Evolutionary conservation across 2,329 filamentous ascomycete species (phyloP).

Genomic region (Alternaria incomplexa): DNA sequence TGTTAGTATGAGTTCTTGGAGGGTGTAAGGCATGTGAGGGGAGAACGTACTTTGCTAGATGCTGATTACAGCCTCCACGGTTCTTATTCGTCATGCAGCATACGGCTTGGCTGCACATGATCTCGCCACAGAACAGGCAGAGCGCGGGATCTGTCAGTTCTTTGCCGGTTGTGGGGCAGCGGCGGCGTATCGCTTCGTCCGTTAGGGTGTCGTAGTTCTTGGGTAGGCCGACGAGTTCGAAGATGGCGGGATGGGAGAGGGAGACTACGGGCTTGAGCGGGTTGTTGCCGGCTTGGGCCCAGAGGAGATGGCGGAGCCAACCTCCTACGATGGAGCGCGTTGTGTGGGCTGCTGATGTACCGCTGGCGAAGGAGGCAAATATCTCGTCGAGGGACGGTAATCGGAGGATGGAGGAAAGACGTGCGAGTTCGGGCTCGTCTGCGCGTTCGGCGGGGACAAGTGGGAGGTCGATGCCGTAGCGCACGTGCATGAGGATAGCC

Average conservation of each 20-base stretch:
- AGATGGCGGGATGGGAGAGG: slow-evolving; percentile 85
- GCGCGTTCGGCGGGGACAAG: slow-evolving; percentile 61
- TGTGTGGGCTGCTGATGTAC: slow-evolving; percentile 34
- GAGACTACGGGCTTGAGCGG: slow-evolving; percentile 54
- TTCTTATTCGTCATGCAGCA: slow-evolving; percentile 78
- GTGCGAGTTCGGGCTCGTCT: slow-evolving; percentile 78
- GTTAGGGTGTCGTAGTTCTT: slow-evolving; percentile 92
- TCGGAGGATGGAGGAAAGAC: slow-evolving; percentile 76
- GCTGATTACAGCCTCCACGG: slow-evolving; percentile 75
- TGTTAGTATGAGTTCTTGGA: slow-evolving; percentile 1
- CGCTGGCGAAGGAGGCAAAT: slow-evolving; percentile 63
- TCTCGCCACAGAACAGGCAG: slow-evolving; percentile 94
- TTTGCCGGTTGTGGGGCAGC: slow-evolving; percentile 88
- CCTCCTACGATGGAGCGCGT: slow-evolving; percentile 63
- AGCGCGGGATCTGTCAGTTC: slow-evolving; percentile 89
- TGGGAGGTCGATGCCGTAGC: slow-evolving; percentile 87
- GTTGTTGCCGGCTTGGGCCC: slow-evolving; percentile 45
- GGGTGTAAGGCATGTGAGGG: slow-evolving; percentile 15
- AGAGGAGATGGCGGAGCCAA: slow-evolving; percentile 74
- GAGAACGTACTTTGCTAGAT: slow-evolving; percentile 76
- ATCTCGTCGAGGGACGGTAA: slow-evolving; percentile 82
- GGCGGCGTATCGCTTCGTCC: slow-evolving; percentile 83
- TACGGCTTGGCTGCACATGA: slow-evolving; percentile 92
- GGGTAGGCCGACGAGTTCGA: slow-evolving; percentile 90
- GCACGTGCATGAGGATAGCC: slow-evolving; percentile 82